Conservation (phyloP, 2,329 filamentous ascomycete genomes). For the Fusarium miscanthi region DNA sequence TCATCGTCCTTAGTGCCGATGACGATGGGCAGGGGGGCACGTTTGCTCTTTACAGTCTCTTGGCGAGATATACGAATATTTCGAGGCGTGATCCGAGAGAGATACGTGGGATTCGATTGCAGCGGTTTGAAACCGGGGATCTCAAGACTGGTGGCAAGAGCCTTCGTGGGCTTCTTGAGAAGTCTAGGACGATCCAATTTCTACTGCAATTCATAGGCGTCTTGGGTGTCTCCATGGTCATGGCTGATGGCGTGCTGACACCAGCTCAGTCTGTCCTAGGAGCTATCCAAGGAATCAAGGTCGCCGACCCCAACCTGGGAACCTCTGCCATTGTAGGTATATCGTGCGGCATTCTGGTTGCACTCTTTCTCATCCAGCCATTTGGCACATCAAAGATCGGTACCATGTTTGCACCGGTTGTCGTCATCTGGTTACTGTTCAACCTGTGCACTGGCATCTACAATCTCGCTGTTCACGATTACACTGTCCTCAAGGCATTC, state of each 20-base stretch:
- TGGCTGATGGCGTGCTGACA: background rate
- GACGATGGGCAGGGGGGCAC: background rate
- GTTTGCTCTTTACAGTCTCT: background rate
- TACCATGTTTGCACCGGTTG: background rate
- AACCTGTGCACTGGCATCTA: background rate
- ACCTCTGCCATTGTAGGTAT: background rate
- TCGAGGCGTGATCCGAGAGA: background rate
- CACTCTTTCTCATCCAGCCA: background rate
- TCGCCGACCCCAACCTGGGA: background rate
- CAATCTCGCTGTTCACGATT: background rate
- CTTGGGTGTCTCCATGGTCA: background rate
- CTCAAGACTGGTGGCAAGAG: background rate
- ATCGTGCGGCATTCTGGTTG: background rate
- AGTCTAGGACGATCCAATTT: background rate
- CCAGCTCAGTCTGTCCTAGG: background rate
- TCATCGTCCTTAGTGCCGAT: background rate
- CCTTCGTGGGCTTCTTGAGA: background rate
- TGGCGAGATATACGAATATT: background rate
- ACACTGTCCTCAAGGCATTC: background rate
- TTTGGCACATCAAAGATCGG: background rate
- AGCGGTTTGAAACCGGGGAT: background rate
- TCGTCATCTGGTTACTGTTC: background rate
- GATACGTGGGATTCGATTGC: background rate
- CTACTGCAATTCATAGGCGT: background rate
- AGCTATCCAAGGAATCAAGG: background rate